These are phyloP conservation scores for Orbilia blumenaviensis DNA, from an alignment of 2,329 filamentous ascomycete genomes.

Conservation along the genomic window DNA sequence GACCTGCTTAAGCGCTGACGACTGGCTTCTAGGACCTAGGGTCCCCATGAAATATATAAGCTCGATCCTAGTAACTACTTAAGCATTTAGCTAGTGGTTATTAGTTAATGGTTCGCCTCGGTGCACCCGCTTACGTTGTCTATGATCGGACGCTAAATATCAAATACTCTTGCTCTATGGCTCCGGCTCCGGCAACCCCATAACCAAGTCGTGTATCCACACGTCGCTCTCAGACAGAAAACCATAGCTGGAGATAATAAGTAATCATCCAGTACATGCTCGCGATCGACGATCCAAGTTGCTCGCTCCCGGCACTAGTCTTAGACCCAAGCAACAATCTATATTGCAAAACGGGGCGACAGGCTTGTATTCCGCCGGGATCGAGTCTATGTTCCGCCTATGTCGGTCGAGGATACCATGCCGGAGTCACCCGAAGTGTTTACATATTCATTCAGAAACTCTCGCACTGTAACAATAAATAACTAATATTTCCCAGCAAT, in stretches of 20 bases:
- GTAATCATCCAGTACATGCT: no score
- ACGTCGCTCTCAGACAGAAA: neutral
- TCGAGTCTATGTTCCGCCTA: no score
- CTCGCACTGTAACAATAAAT: neutral
- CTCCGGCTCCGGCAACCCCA: neutral
- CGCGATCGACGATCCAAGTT: neutral
- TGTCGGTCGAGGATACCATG: no score
- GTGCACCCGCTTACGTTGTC: neutral
- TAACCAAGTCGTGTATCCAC: neutral
- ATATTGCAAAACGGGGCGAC: no score
- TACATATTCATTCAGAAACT: no score
- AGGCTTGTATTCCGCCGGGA: no score
- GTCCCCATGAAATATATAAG: no score
- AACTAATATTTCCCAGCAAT: no score
- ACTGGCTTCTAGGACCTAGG: neutral
- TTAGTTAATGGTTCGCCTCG: neutral
- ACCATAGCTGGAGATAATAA: neutral
- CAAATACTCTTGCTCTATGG: neutral
- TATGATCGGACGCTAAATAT: neutral
- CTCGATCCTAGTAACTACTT: no score
- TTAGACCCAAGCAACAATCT: no score
- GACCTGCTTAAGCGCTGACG: constrained; percentile 11
- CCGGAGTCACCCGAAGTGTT: neutral
- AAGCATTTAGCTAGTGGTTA: no score
- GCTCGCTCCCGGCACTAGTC: neutral